Evolutionary conservation across 345 rosid species (phyloP), one percentile per base, ranked within the genome.

Genomic region (Sonneratia caseolaris): DNA sequence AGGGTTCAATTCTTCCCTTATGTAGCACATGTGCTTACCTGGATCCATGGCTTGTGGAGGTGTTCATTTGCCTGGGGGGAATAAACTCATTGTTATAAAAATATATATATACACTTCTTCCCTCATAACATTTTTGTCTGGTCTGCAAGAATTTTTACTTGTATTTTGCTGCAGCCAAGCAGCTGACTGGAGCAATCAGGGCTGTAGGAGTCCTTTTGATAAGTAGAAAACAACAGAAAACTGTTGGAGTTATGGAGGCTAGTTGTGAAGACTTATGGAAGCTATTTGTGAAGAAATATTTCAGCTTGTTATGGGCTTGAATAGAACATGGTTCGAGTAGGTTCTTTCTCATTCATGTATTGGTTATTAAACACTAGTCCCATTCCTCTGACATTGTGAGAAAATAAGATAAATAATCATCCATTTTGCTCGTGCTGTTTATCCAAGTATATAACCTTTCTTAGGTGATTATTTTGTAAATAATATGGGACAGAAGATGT

Each of bases 171-270:
- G 81, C 84, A 92, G 99, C 98, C 99, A 74, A 92, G 98, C 82
- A 95, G 99, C 89, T 92, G 98, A 92, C 92, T 85, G 85, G 92
- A 81, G 98, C 98, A 74, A 92, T 95, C 97, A 92, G 89, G 80
- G 99, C 98, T 79, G 99, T 89, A 48, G 99, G 99, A 70, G 97
- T 90, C 45, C 32, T 42, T 42, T 42, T 42, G 45, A 42, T 9
- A 2, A 42, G 45, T 42, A 4, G 10, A 42, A 42, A 42, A 9
- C 10, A 27, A 27, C 32, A 27, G 32, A 27, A 27, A 1, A 27
- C 32, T 27, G 32, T 27, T 27, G 32, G 32, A 27, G 32, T 42
- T 42, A 42, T 42, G 45, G 45, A 42, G 45, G 45, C 45, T 42
- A 42, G 7, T 42, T 42, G 45, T 42, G 45, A 42, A 42, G 45